A percentile compares a stretch with the other conserved stretches of the same genome.
These are phyloP conservation scores for Auricularia cornea DNA, from an alignment of 768 basidiomycete genomes.

Conservation along the genomic window DNA sequence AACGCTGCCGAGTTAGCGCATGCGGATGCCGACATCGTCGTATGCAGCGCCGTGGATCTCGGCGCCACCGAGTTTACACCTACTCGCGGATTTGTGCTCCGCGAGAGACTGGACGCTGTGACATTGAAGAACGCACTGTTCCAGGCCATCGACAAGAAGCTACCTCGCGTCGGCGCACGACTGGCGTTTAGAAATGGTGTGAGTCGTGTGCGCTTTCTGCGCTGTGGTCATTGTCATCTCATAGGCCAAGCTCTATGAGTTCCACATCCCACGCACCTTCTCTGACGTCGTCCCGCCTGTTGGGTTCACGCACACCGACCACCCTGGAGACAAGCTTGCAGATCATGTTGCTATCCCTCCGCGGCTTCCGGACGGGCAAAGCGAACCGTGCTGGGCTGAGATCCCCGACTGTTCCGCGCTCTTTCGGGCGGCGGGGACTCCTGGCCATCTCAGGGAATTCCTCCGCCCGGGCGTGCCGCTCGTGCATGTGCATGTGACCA, in stretches of 20 bases:
- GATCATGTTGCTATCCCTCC: neutral
- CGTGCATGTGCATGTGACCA: neutral
- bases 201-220: neutral
- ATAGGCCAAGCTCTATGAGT: neutral
- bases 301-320: neutral
- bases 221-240: neutral
- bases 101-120: neutral
- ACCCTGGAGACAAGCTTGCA: neutral
- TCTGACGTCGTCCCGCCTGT: neutral
- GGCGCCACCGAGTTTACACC: neutral
- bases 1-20: too few relatives aligned
- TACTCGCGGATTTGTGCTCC: neutral
- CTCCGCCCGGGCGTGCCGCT: neutral
- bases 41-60: neutral
- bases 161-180: neutral
- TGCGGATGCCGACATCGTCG: too few relatives aligned
- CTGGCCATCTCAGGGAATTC: neutral
- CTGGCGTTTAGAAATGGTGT: neutral
- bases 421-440: neutral
- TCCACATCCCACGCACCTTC: neutral
- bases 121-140: neutral
- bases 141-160: neutral
- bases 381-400: neutral
- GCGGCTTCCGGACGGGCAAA: neutral
- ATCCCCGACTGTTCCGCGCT: neutral